phyloP scores from a whole-genome alignment of 805 yeast species.

The Blastobotrys attinorum region DNA sequence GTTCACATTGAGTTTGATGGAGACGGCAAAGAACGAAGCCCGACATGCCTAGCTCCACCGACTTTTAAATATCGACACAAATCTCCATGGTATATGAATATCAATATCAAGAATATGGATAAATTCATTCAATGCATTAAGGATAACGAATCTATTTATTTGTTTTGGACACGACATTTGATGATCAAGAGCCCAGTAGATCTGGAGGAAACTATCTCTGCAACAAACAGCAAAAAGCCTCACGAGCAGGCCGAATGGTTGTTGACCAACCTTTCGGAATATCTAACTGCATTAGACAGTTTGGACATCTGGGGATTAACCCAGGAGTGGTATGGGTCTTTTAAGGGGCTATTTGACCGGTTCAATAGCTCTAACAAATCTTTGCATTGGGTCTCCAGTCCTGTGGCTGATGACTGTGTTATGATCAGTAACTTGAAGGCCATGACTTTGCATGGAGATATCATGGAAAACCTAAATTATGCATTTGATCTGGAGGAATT shows the following conservation, averaged over 20 bases:
- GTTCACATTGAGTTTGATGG: not conserved
- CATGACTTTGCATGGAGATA: not conserved
- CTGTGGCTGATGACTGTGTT: not conserved
- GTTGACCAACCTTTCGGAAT: not conserved
- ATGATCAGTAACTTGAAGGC: not conserved
- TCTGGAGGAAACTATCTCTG: not conserved
- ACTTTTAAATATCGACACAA: not conserved
- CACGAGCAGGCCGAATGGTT: not conserved
- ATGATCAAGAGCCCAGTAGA: not conserved
- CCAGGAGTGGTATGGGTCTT: not conserved
- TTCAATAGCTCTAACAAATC: not conserved
- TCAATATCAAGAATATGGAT: not conserved
- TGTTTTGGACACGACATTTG: constrained; percentile 1
- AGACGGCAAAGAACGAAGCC: not conserved
- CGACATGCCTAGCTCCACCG: not conserved
- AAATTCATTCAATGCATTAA: too few relatives aligned
- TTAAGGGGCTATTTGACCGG: not conserved
- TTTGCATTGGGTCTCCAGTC: not conserved
- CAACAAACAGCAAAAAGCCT: not conserved
- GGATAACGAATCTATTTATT: not conserved
- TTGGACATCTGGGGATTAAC: constrained; percentile 1
- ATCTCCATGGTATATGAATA: not conserved
- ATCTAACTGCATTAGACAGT: not conserved
- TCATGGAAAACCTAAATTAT: not conserved
- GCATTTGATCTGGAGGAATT: constrained; percentile 1